Base-by-base conservation (phyloP, 805 yeast genomes). In the Clavispora carvajalis region DNA sequence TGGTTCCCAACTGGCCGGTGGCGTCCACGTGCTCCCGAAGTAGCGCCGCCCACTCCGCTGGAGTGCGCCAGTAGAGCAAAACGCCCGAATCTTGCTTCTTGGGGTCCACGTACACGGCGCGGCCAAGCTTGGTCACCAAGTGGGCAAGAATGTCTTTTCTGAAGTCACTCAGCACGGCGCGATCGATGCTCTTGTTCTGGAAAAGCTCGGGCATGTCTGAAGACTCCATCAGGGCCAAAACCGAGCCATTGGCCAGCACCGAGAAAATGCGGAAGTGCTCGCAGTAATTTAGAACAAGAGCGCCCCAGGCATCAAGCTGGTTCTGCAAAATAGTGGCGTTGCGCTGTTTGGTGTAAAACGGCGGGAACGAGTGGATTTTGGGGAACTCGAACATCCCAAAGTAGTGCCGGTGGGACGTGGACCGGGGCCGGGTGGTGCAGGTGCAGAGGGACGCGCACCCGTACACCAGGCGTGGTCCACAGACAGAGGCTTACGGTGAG, bases 341-440 rank as follows among this genome's bases (percentile, higher is more conserved):
- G 17, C 93, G 89, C 62, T 91, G 99, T 45, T 79, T 73, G 7
- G 98, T 93, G 65, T 80, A 91, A 50, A 91, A 78, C 0, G 99
- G 99, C 5, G 97, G 97, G 60, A 89, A 91, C 13, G 67, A 52
- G 50, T 69, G 67, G 36, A 69, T 66, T 43, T 65, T 64, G n/a
- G 74, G 73, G 49, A 67, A 69, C 38, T 51, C 50, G 48, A 60
- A 67, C 46, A 35, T 35, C 6, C 8, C 19, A 18, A 6, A 22
- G 23, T 5, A 22, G 10, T 19, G n/a, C n/a, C n/a, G n/a, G n/a
- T n/a, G n/a, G n/a, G n/a, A n/a, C 17, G 17, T 5, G 26, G 17
- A 25, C 15, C 8, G 8, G 9, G 17, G 23, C 11, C 23, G 11
- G 10, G 2, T 22, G 23, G 23, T 5, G 8, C 22, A 21, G 22